Percentiles rank a stretch among this genome's conserved stretches.
Conservation (phyloP, 129 eudicot genomes). For the Kitagawia praeruptora region DNA sequence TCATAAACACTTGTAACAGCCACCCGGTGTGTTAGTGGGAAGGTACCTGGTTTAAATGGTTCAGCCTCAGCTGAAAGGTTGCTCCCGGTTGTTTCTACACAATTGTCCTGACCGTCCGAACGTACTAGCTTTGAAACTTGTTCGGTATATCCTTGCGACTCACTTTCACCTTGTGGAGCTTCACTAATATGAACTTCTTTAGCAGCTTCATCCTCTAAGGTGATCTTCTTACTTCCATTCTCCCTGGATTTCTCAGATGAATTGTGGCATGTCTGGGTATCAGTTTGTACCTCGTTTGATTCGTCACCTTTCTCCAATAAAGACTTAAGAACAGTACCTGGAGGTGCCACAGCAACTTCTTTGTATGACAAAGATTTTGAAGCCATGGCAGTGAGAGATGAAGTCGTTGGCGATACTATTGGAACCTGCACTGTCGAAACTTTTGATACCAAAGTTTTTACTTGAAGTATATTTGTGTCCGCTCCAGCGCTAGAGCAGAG, state of each 20-base stretch:
- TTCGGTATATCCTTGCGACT: constrained; percentile 15
- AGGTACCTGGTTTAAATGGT: constrained; percentile 71
- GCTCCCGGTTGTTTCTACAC: constrained; percentile 42
- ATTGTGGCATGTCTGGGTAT: constrained; percentile 21
- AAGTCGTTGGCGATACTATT: constrained; percentile 32
- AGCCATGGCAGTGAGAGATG: constrained; percentile 55
- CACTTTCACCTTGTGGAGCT: constrained; percentile 28
- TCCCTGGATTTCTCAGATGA: constrained; percentile 34
- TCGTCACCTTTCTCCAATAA: constrained; percentile 50
- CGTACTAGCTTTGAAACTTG: constrained; percentile 23
- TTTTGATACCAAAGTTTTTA: constrained; percentile 29
- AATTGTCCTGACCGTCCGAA: constrained; percentile 36
- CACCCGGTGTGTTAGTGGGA: constrained; percentile 34
- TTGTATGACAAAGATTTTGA: constrained; percentile 86
- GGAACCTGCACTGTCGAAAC: constrained; percentile 23
- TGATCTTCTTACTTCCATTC: constrained; percentile 23
- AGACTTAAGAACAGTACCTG: constrained; percentile 88
- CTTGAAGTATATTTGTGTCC: constrained; percentile 30
- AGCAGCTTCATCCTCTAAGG: constrained; percentile 39
- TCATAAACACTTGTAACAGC: constrained; percentile 44
- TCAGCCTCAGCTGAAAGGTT: constrained; percentile 93
- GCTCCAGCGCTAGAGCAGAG: constrained; percentile 21
- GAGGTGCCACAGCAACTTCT: constrained; percentile 91
- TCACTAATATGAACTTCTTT: constrained; percentile 34
- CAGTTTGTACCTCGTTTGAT: constrained; percentile 40